Percentiles rank a stretch among this genome's conserved stretches.
Conservation (phyloP, 257 asterid genomes). For the Solanum ossicruentum region DNA sequence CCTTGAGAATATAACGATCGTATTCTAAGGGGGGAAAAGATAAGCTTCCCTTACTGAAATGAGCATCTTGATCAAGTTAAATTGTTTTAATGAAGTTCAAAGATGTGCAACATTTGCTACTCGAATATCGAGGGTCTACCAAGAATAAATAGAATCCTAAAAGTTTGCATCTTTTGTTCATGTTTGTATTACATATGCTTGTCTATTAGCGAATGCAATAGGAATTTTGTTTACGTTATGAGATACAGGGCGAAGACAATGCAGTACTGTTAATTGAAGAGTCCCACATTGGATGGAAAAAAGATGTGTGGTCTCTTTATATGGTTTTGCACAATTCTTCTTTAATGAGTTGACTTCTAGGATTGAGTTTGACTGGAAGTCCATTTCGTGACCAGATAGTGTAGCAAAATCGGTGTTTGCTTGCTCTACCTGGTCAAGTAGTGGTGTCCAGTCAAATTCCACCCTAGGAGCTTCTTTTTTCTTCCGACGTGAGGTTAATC, state of each 20-base stretch:
- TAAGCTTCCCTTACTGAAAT: not conserved
- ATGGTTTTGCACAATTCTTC: not conserved
- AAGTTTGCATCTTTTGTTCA: not conserved
- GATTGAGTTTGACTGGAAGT: not conserved
- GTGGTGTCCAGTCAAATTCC: not conserved
- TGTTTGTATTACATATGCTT: not conserved
- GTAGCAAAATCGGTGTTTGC: not conserved
- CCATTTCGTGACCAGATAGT: not conserved
- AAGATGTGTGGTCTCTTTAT: not conserved
- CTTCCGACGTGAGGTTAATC: not conserved
- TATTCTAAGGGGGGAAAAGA: not conserved
- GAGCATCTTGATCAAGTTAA: not conserved
- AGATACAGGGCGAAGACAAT: not conserved
- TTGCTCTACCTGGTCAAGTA: not conserved
- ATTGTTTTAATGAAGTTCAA: not conserved
- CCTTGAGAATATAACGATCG: not conserved
- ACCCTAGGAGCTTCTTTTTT: not conserved
- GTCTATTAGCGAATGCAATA: not conserved
- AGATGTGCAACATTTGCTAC: not conserved
- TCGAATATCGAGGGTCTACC: not conserved
- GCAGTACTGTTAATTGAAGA: not conserved
- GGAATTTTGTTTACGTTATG: not conserved
- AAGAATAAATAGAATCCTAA: not conserved
- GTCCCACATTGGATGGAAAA: not conserved
- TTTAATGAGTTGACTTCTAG: not conserved